Percentiles rank a stretch among this genome's conserved stretches.
Evolutionary conservation across 1,284 basidiomycete species (phyloP).

Genomic region (Boletus austroedulis): DNA sequence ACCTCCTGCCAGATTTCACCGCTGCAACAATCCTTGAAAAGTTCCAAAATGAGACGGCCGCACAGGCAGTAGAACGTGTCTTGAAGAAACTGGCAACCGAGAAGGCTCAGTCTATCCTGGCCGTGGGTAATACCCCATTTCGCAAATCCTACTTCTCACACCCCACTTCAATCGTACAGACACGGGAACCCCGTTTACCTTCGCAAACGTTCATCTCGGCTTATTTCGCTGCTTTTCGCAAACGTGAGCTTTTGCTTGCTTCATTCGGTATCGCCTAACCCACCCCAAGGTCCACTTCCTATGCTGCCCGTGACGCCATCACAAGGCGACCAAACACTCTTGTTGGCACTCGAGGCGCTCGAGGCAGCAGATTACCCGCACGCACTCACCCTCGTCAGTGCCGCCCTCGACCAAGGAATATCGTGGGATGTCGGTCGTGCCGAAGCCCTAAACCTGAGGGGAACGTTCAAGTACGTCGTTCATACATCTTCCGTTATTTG

Average conservation of each 20-base stretch:
- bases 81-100: slow-evolving; percentile 79
- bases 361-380: slow-evolving; percentile 86
- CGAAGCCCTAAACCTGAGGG: slow-evolving; percentile 89
- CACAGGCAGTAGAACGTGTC: slow-evolving; percentile 86
- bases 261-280: slow-evolving; percentile 6
- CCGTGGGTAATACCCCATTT: slow-evolving; percentile 38
- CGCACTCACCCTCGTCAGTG: slow-evolving; percentile 77
- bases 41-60: slow-evolving; percentile 83
- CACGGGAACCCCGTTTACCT: slow-evolving; percentile 82
- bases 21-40: slow-evolving; percentile 93
- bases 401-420: slow-evolving; percentile 86
- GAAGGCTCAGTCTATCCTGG: slow-evolving; percentile 71
- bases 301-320: slow-evolving; percentile 73
- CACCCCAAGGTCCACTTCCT: slow-evolving; percentile 61
- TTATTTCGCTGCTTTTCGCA: slow-evolving; percentile 96
- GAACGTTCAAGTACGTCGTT: slow-evolving; percentile 84
- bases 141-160: not conserved
- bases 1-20: slow-evolving; percentile 73
- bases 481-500: not conserved
- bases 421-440: slow-evolving; percentile 77
- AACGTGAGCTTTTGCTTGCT: slow-evolving; percentile 49
- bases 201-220: slow-evolving; percentile 93
- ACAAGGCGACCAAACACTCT: slow-evolving; percentile 81
- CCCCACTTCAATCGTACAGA: slow-evolving; percentile 37
- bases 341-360: slow-evolving; percentile 81